A percentile compares a stretch with the other conserved stretches of the same genome.
Evolutionary conservation across 371 early-diverging fungal genomes (phyloP).

Genomic region (Entomophthora muscae): DNA sequence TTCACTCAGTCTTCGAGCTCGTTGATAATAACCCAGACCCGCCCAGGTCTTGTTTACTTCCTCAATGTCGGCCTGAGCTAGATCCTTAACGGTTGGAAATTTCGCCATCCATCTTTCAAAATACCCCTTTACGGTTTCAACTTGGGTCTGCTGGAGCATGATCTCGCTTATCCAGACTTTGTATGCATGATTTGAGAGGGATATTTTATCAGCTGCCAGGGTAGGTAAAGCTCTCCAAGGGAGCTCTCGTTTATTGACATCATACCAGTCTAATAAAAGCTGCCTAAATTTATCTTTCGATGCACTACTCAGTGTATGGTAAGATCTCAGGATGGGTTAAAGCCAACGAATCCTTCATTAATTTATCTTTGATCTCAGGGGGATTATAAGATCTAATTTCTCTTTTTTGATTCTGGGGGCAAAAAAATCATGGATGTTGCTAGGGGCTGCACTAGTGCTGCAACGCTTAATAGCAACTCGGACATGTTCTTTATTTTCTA

Average conservation of each 20-base stretch:
- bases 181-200: conserved; percentile 26
- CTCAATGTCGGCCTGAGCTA: conserved; percentile 38
- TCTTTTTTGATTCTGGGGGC: background rate
- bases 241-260: conserved; percentile 34
- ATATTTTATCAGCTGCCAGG: no score
- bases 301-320: background rate
- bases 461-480: background rate
- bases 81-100: conserved; percentile 51
- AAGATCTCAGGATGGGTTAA: background rate
- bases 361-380: background rate
- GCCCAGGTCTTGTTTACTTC: conserved; percentile 57
- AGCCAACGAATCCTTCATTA: background rate
- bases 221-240: conserved; percentile 59
- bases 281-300: conserved; percentile 8
- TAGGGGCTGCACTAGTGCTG: background rate
- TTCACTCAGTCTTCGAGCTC: conserved; percentile 50
- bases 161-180: conserved; percentile 73
- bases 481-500: background rate
- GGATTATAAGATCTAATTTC: background rate
- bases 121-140: conserved; percentile 53
- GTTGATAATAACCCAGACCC: conserved; percentile 68
- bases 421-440: background rate
- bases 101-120: conserved; percentile 53
- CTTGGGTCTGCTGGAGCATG: conserved; percentile 74
- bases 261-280: conserved; percentile 42